Conservation (phyloP, 2,329 filamentous ascomycete species). For the Colletotrichum chrysophilum region DNA sequence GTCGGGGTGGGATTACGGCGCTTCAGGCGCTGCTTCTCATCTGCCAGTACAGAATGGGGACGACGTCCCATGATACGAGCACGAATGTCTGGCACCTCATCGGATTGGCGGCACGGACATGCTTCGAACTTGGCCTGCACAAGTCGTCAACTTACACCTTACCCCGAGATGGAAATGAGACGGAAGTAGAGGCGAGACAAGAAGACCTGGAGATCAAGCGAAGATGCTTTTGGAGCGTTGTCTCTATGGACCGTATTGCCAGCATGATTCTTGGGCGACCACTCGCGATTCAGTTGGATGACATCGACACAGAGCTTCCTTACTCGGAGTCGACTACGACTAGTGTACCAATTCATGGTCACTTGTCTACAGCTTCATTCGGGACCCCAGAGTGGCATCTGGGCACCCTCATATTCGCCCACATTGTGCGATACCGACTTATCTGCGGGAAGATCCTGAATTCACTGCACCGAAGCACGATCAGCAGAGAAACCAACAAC, state of each 20-base stretch:
- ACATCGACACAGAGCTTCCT: constrained; percentile 43
- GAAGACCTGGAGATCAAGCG: constrained; percentile 38
- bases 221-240: constrained; percentile 48
- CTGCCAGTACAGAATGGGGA: constrained; percentile 47
- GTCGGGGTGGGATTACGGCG: constrained; percentile 36
- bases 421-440: constrained; percentile 43
- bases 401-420: constrained; percentile 37
- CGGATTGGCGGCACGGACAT: constrained; percentile 44
- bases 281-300: constrained; percentile 43
- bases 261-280: constrained; percentile 44
- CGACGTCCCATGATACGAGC: constrained; percentile 40
- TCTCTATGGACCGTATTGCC: constrained; percentile 41
- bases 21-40: constrained; percentile 47
- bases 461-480: constrained; percentile 34
- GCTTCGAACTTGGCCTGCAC: constrained; percentile 45
- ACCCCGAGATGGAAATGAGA: background rate
- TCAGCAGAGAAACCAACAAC: constrained; percentile 18
- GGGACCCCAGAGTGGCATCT: background rate
- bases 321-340: constrained; percentile 23
- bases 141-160: constrained; percentile 37
- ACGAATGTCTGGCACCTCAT: constrained; percentile 50
- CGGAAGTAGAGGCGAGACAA: background rate
- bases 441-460: constrained; percentile 44
- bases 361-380: background rate
- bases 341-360: background rate